A percentile compares a stretch with the other conserved stretches of the same genome.
Evolutionary conservation across 2,329 filamentous ascomycete species (phyloP).

Genomic region (Fonsecaea erecta): DNA sequence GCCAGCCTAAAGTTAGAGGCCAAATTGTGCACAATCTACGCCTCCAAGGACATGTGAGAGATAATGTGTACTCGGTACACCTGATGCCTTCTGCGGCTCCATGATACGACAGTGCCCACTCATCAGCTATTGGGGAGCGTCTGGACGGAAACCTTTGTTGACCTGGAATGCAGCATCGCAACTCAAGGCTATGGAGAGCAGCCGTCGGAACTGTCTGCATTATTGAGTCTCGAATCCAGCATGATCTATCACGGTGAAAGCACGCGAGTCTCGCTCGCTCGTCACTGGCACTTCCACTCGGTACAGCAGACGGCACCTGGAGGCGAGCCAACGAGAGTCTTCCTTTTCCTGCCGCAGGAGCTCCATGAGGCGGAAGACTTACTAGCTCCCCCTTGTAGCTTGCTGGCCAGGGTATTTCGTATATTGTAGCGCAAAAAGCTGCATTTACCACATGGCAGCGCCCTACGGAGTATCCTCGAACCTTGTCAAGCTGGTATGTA

Average conservation of each 20-base stretch:
- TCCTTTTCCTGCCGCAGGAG: neutral
- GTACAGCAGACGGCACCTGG: neutral
- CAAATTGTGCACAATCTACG: neutral
- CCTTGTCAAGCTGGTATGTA: neutral
- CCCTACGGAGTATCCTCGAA: neutral
- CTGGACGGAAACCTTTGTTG: neutral
- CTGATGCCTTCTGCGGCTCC: neutral
- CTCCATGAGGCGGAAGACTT: conserved; percentile 2
- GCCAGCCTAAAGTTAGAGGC: neutral
- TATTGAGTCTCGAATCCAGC: neutral
- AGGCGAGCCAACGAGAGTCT: neutral
- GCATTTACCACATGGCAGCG: conserved; percentile 1
- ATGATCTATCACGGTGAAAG: neutral
- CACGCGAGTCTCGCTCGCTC: neutral
- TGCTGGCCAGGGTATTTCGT: neutral
- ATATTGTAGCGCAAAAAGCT: conserved; percentile 1
- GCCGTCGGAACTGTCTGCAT: neutral
- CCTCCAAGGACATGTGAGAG: neutral
- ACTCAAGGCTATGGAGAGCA: neutral
- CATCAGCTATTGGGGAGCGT: neutral
- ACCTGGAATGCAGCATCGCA: neutral
- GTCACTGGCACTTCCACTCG: neutral
- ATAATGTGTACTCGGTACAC: neutral
- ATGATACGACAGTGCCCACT: neutral
- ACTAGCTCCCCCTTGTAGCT: neutral